Evolutionary conservation across 2,329 filamentous ascomycete genomes (phyloP).

Genomic region (Epichloe festucae): DNA sequence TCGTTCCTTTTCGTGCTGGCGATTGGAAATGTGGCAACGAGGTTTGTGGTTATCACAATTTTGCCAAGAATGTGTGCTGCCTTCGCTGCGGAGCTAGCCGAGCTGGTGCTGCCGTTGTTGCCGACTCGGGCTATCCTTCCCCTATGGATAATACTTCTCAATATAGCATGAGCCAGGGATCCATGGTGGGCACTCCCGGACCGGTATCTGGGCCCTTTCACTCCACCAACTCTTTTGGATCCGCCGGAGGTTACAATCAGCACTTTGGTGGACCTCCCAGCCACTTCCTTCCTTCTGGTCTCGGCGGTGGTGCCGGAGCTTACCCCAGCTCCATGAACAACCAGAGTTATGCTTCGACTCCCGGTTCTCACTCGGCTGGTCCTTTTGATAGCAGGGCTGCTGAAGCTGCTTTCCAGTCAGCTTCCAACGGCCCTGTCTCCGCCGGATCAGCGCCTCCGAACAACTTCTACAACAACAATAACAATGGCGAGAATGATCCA

Average conservation of each 20-base stretch:
- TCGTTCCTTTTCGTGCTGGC: constrained; percentile 93
- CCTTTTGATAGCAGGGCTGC: constrained; percentile 88
- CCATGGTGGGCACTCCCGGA: constrained; percentile 74
- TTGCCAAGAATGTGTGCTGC: constrained; percentile 98
- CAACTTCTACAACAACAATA: constrained; percentile 41
- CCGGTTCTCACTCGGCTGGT: constrained; percentile 67
- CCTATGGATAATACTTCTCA: constrained; percentile 76
- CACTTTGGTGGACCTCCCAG: constrained; percentile 80
- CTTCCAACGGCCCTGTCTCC: constrained; percentile 67
- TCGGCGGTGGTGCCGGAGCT: constrained; percentile 54
- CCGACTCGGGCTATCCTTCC: constrained; percentile 82
- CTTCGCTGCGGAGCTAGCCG: constrained; percentile 91
- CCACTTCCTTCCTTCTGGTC: constrained; percentile 79
- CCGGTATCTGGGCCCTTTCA: constrained; percentile 67
- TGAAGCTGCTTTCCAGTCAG: constrained; percentile 87
- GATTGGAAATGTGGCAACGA: constrained; percentile 99
- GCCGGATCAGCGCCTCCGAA: constrained; percentile 58
- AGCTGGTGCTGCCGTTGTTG: constrained; percentile 84
- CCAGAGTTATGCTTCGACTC: constrained; percentile 59
- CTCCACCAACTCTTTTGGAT: constrained; percentile 55
- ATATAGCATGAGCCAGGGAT: constrained; percentile 75
- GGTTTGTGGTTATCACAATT: constrained; percentile 97
- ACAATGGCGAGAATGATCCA: constrained; percentile 57
- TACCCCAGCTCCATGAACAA: constrained; percentile 75
- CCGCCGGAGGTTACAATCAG: constrained; percentile 53